These are phyloP conservation scores for Pseudocercospora macadamiae DNA, from an alignment of 2,329 filamentous ascomycete species.

Conservation along the genomic window DNA sequence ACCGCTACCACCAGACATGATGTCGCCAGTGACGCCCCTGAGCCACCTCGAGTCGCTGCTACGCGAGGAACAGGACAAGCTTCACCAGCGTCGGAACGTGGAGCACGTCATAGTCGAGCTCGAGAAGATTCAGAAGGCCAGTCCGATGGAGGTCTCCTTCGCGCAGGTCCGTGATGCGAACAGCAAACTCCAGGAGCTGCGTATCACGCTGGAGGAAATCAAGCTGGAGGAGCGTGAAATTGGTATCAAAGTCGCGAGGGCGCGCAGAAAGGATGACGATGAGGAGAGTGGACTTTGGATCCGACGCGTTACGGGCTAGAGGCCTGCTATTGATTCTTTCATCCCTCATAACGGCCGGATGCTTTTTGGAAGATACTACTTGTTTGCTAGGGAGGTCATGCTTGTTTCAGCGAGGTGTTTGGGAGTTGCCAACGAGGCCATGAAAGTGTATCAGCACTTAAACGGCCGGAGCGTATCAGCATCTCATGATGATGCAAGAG, in stretches of 20 bases:
- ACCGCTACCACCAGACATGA: conserved; percentile 50
- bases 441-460: not conserved
- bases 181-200: conserved; percentile 67
- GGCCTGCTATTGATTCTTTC: not conserved
- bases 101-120: conserved; percentile 73
- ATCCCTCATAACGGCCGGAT: not conserved
- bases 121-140: conserved; percentile 71
- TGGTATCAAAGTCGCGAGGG: conserved; percentile 75
- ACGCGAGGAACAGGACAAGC: conserved; percentile 66
- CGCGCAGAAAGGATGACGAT: conserved; percentile 66
- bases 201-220: conserved; percentile 70
- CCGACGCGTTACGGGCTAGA: conserved; percentile 66
- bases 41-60: conserved; percentile 67
- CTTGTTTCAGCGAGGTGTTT: not conserved
- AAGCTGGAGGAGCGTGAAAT: conserved; percentile 77
- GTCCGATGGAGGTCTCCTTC: conserved; percentile 68
- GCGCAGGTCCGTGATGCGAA: conserved; percentile 58
- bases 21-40: conserved; percentile 20
- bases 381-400: not conserved
- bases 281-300: conserved; percentile 77
- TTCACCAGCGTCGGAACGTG: conserved; percentile 71
- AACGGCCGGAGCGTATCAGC: not conserved
- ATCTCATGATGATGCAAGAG: not conserved
- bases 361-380: not conserved
- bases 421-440: not conserved